These are phyloP conservation scores for Pythium folliculosum DNA, from an alignment of 352 stramenopile species.

Conservation along the genomic window DNA sequence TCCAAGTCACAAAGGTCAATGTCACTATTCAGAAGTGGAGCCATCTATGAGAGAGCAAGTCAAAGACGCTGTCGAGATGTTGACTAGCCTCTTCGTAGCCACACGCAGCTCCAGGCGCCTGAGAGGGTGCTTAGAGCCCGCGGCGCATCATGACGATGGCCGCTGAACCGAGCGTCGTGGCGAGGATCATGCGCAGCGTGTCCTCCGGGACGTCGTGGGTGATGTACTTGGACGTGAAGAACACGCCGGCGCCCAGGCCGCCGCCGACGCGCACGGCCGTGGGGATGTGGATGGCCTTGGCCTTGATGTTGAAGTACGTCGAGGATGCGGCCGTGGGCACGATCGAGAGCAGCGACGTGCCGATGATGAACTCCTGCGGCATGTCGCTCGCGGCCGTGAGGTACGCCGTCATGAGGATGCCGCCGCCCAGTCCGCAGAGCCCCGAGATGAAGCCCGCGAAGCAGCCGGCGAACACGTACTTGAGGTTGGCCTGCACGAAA, in stretches of 20 bases:
- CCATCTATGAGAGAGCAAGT: too few species aligned
- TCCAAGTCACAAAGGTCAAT: too few species aligned
- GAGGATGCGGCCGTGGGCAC: constrained; percentile 80
- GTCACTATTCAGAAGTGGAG: too few species aligned
- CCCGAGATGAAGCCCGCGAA: constrained; percentile 84
- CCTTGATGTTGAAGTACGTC: constrained; percentile 79
- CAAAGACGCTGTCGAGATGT: too few species aligned
- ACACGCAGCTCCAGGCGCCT: too few species aligned
- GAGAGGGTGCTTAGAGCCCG: constrained; percentile 39
- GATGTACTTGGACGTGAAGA: constrained; percentile 83
- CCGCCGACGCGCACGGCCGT: constrained; percentile 68
- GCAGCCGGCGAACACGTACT: constrained; percentile 77
- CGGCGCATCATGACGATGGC: constrained; percentile 83
- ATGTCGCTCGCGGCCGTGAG: constrained; percentile 85
- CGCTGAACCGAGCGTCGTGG: constrained; percentile 63
- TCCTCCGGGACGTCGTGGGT: constrained; percentile 80
- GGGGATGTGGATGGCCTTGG: constrained; percentile 78
- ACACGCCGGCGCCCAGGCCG: constrained; percentile 61
- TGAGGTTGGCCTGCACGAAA: constrained; percentile 64
- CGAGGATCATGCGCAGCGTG: constrained; percentile 69
- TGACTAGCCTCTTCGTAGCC: too few species aligned
- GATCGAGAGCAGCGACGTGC: constrained; percentile 81
- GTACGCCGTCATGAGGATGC: constrained; percentile 87
- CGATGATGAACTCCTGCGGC: constrained; percentile 82
- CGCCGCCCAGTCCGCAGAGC: constrained; percentile 77